These are phyloP conservation scores for Leccinum solheimii DNA, from an alignment of 1,284 basidiomycete genomes.

Conservation along the genomic window DNA sequence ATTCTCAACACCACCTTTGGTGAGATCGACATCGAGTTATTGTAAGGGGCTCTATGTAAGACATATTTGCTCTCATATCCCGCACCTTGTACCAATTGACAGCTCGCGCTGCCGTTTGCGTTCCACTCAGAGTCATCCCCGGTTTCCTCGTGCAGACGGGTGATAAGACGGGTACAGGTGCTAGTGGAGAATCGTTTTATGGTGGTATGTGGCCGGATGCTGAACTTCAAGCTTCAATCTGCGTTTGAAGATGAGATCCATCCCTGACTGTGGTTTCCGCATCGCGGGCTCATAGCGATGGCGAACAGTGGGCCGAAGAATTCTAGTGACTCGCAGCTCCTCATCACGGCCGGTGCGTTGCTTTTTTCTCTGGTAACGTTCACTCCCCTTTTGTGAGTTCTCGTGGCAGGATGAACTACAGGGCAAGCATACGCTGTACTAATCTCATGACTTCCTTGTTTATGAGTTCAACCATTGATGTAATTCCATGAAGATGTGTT, in stretches of 20 bases:
- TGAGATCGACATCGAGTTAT: too few species aligned
- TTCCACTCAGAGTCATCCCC: constrained; percentile 64
- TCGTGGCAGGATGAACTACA: too few species aligned
- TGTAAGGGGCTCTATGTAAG: constrained; percentile 44
- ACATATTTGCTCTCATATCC: background rate
- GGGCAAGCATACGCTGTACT: too few species aligned
- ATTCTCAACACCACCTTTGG: constrained; percentile 77
- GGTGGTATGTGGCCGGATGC: constrained; percentile 55
- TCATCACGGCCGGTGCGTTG: too few species aligned
- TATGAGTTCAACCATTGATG: too few species aligned
- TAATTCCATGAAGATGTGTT: too few species aligned
- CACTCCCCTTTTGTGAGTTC: background rate
- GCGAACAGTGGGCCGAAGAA: constrained; percentile 59
- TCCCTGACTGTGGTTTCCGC: constrained; percentile 78
- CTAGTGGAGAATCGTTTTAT: constrained; percentile 85
- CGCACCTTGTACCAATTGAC: background rate
- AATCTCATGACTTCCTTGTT: too few species aligned
- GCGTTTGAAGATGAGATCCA: constrained; percentile 82
- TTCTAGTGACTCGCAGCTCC: too few species aligned
- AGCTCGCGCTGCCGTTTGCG: background rate
- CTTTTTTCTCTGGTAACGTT: too few species aligned
- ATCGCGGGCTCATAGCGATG: constrained; percentile 92
- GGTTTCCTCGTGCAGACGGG: constrained; percentile 93
- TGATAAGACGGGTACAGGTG: constrained; percentile 90
- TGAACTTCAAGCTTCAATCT: background rate